These are phyloP conservation scores for Nemania bipapillata DNA, from an alignment of 2,329 filamentous ascomycete species.

Conservation along the genomic window DNA sequence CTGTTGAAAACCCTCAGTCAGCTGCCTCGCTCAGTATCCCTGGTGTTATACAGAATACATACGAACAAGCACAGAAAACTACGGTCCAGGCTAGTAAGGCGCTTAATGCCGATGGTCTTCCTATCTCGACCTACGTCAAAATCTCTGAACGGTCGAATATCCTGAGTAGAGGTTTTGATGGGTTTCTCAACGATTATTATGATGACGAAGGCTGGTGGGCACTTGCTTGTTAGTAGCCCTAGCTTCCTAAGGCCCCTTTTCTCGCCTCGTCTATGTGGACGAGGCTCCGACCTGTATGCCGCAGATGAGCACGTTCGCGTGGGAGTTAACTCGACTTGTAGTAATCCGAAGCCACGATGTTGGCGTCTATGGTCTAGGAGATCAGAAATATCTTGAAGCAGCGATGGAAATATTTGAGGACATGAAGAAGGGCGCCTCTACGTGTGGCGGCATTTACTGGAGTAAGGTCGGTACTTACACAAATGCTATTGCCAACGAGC, in stretches of 20 bases:
- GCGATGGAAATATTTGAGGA: slow-evolving; percentile 66
- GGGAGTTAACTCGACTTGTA: slow-evolving; percentile 14
- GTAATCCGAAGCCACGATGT: slow-evolving; percentile 66
- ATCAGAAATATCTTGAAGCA: slow-evolving; percentile 61
- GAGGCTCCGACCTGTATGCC: neutral
- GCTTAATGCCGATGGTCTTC: slow-evolving; percentile 42
- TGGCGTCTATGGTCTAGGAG: slow-evolving; percentile 51
- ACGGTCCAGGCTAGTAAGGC: slow-evolving; percentile 44
- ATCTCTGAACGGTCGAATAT: slow-evolving; percentile 43
- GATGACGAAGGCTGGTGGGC: slow-evolving; percentile 74
- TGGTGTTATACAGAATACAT: slow-evolving; percentile 50
- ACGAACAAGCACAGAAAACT: slow-evolving; percentile 49
- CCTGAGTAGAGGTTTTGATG: slow-evolving; percentile 53
- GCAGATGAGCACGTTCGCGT: neutral
- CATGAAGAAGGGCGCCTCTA: slow-evolving; percentile 61
- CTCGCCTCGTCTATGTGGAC: neutral
- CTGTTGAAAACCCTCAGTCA: slow-evolving; percentile 30
- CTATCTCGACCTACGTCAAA: slow-evolving; percentile 47
- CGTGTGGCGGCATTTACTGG: slow-evolving; percentile 69
- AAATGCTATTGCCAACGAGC: slow-evolving; percentile 66
- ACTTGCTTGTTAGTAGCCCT: slow-evolving; percentile 54
- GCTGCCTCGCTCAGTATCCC: slow-evolving; percentile 43
- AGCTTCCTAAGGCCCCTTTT: neutral
- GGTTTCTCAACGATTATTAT: slow-evolving; percentile 67
- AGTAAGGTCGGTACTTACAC: slow-evolving; percentile 63